Evolutionary conservation across 495 filamentous ascomycete species (phyloP).

Genomic region (Podospora appendiculata): DNA sequence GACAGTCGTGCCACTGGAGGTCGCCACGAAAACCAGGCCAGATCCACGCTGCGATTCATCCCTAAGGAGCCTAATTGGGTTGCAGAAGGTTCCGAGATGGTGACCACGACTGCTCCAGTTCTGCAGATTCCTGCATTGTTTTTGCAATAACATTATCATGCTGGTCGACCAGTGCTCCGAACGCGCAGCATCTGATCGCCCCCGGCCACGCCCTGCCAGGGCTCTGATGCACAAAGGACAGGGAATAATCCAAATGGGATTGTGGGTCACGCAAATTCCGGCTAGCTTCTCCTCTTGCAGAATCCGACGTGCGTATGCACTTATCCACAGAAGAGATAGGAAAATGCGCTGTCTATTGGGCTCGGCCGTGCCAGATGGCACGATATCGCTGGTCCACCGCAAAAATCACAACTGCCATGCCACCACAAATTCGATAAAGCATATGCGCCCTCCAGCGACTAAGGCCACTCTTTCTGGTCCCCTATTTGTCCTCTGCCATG

Average conservation of each 20-base stretch:
- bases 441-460: constrained; percentile 12
- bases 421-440: constrained; percentile 13
- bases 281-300: constrained; percentile 20
- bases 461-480: constrained; percentile 10
- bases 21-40: background rate
- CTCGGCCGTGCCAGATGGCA: constrained; percentile 42
- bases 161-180: too few species aligned
- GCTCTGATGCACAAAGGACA: constrained; percentile 4
- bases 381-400: constrained; percentile 34
- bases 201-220: background rate
- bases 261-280: constrained; percentile 10
- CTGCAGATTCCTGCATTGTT: constrained; percentile 9
- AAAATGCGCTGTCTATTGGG: constrained; percentile 24
- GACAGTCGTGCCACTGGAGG: constrained; percentile 1
- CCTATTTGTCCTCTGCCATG: constrained; percentile 12
- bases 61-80: constrained; percentile 3
- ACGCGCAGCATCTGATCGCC: too few species aligned
- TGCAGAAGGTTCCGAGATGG: constrained; percentile 7
- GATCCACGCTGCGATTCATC: background rate
- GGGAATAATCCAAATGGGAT: constrained; percentile 10
- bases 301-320: constrained; percentile 22
- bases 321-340: constrained; percentile 20
- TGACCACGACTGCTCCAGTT: constrained; percentile 1
- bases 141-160: constrained; percentile 2
- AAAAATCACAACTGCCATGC: constrained; percentile 15